A percentile compares a stretch with the other conserved stretches of the same genome.
phyloP scores from a whole-genome alignment of 768 basidiomycete genomes.

The Leucosporidium scottii region DNA sequence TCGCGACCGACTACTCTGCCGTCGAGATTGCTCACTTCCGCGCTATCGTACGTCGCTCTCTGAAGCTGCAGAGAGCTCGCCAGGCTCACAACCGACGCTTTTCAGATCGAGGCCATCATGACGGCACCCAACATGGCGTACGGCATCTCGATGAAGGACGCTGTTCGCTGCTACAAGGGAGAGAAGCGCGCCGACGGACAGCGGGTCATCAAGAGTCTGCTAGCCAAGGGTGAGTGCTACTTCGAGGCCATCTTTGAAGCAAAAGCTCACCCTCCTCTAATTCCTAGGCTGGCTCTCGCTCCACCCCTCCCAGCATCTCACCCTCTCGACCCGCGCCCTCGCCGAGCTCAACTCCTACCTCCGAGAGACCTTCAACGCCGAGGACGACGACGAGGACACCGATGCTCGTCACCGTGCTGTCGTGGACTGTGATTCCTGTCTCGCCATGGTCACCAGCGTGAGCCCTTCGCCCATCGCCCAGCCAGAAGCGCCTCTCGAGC shows the following conservation, averaged over 20 bases:
- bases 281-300: constrained; percentile 19
- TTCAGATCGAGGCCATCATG: constrained; percentile 79
- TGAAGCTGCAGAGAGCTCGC: not conserved
- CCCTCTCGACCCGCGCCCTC: constrained; percentile 65
- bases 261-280: not conserved
- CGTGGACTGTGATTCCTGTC: constrained; percentile 63
- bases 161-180: constrained; percentile 64
- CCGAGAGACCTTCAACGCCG: constrained; percentile 63
- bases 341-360: constrained; percentile 69
- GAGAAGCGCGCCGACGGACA: constrained; percentile 67
- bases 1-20: constrained; percentile 74
- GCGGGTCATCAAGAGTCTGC: constrained; percentile 59
- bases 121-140: constrained; percentile 65
- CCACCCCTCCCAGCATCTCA: constrained; percentile 51
- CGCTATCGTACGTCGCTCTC: constrained; percentile 54
- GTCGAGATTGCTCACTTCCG: constrained; percentile 79
- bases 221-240: constrained; percentile 75
- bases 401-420: constrained; percentile 39
- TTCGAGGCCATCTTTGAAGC: too few species aligned
- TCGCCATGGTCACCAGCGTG: constrained; percentile 51
- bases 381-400: constrained; percentile 39
- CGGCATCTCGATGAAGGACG: constrained; percentile 68
- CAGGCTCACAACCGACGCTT: constrained; percentile 1
- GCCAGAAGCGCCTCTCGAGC: constrained; percentile 34
- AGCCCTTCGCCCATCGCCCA: not conserved